Evolutionary conservation across 331 rosid species (phyloP), one percentile per base, ranked within the genome.

Genomic region (Cydonia oblonga): DNA sequence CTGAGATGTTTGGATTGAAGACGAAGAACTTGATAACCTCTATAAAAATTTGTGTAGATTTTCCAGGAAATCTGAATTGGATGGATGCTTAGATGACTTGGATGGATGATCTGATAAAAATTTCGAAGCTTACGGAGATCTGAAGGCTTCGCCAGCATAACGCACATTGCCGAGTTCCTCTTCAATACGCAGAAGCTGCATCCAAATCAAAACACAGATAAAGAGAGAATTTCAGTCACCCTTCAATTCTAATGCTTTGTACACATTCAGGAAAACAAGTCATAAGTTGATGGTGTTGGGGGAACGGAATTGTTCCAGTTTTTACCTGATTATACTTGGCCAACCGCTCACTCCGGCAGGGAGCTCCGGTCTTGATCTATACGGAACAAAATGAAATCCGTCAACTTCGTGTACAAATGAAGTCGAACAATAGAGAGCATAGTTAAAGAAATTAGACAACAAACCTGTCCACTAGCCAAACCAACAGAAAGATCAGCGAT

Each of bases 401-500:
- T 46, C 53, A 4, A 46, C 19, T 46, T 46, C 53, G 3, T 46
- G n/a, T 46, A 15, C 19, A 46, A 15, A 15, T 46, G 53, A 46
- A 46, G 53, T 44, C 52, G 7, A 44, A 44, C 0, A 6, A 40
- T 11, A 0, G 49, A 70, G 23, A 25, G 57, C 18, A 60, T 24
- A 66, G 4, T 23, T 52, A 15, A 15, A 49, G 54, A n/a, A 66
- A 40, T 78, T 40, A 20, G 68, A 22, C 42, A 65, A 26, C 60
- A 29, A 68, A 91, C 99, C 97, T 91, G 99, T 87, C 99, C 96
- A 67, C 99, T 95, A 56, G 99, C 99, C 89, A 95, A 86, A 64
- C 99, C 99, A 79, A 95, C 96, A 20, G 97, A 91, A 81, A 95
- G 99, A 80, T 95, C 99, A 20, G 99, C 99, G 64, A 95, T 95